Evolutionary conservation across 2,329 filamentous ascomycete species (phyloP), one percentile per base, ranked within the genome.

Genomic region (Epichloe uncinata): DNA sequence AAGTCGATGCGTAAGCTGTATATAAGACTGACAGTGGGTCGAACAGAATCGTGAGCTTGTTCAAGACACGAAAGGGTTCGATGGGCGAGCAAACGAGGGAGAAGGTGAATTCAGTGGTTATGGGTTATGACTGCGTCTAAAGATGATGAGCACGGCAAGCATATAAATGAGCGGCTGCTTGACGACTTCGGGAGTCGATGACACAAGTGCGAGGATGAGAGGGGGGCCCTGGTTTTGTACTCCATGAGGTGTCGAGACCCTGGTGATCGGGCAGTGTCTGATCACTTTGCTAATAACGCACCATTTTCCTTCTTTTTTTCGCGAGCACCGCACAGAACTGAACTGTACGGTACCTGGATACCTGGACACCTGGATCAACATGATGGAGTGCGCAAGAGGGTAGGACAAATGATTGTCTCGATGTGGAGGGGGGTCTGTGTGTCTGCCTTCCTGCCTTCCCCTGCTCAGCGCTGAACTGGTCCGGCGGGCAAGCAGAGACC

Each of bases 351-450:
- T 61, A 60, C 59, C 61, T 63, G 57, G 59, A 57, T 61, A 26
- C 22, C 22, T 26, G 22, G 22, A 26, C 60, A 60, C 59, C 61
- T 63, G 57, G 59, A 57, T 61, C 55, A 57, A 56, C 54, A 55
- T 59, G 57, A 60, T 58, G 56, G 53, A 54, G 53, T 54, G 57
- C 56, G 57, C 53, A 58, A 54, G 53, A 58, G 55, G 53, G 57
- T 53, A 52, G 58, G 43, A 56, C 55, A 59, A 61, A 54, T 57
- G 59, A 65, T 61, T 65, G 62, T 66, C 59, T 65, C 50, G 58
- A 59, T 52, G 45, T 57, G 49, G 48, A 52, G 53, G 59, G 62
- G 55, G 59, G 61, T 63, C 63, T 64, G 64, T 67, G 60, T 59
- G 56, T 52, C 57, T 60, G 56, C 59, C 61, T 56, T 61, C 55